These are phyloP conservation scores for Chaetomium cochliodes DNA, from an alignment of 495 filamentous ascomycete genomes.

Conservation along the genomic window DNA sequence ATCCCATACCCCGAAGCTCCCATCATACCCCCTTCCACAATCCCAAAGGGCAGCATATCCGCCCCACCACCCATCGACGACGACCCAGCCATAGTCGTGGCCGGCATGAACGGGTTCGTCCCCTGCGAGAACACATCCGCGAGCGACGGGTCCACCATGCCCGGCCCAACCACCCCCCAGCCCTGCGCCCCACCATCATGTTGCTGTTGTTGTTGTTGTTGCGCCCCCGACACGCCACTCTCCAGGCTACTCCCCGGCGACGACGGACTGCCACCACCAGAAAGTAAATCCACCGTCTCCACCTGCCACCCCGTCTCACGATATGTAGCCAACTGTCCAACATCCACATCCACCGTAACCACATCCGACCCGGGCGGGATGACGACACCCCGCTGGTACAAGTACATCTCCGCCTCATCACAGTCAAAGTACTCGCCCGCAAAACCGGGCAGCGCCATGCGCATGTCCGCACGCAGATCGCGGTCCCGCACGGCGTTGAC, in stretches of 20 bases:
- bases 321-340: slow-evolving; percentile 28
- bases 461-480: slow-evolving; percentile 42
- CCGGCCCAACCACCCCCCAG: not conserved
- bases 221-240: not conserved
- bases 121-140: slow-evolving; percentile 7
- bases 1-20: not conserved
- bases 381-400: slow-evolving; percentile 57
- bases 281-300: not conserved
- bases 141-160: not conserved
- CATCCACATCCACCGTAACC: slow-evolving; percentile 51
- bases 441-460: slow-evolving; percentile 49
- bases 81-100: not conserved
- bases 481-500: slow-evolving; percentile 29
- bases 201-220: not conserved
- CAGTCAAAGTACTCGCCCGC: slow-evolving; percentile 73
- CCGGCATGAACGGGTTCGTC: slow-evolving; percentile 4
- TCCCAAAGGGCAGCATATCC: slow-evolving; percentile 10
- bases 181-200: not conserved
- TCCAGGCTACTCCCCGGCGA: not conserved
- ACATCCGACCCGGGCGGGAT: slow-evolving; percentile 55
- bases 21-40: not conserved
- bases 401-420: slow-evolving; percentile 68
- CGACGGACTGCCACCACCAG: not conserved
- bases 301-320: slow-evolving; percentile 15
- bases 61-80: not conserved